Evolutionary conservation across 495 filamentous ascomycete genomes (phyloP), one percentile per base, ranked within the genome.

Genomic region (Xylaria cubensis): DNA sequence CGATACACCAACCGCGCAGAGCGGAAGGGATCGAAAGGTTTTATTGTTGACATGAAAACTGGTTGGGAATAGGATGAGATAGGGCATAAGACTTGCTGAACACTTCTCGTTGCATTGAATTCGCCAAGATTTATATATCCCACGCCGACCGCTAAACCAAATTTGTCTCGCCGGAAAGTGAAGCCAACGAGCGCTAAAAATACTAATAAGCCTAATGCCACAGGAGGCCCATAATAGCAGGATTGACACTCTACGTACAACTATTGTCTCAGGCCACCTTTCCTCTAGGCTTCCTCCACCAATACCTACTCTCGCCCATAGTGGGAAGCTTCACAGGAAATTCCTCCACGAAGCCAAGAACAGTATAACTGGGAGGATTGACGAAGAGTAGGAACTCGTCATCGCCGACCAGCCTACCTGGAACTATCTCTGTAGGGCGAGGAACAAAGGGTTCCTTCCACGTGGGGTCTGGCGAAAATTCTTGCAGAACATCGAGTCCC

Each of bases 1-100:
- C 79, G 79, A 72, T 82, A 83, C 26, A 81, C 46, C 10, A 85
- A 78, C 41, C 80, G 76, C 32, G 75, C 63, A 15, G 79, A 82
- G 41, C 62, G 75, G 50, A 77, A 82, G 36, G 77, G 75, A 42
- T 78, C 70, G 29, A 71, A 73, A 4, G 75, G 73, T 46, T 69
- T 71, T 21, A 69, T 55, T 19, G 19, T 51, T 32, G 70, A 67
- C 70, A 72, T 72, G 63, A 9, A 26, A 70, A 26, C 17, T 62
- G 1, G 15, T 12, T 26, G 44, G 13, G 12, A 29, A 62, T 39
- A 53, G 44, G 29, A 17, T 41, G 58, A 36, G 12, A 19, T 0
- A 61, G 32, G 19, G 9, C 21, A 61, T 32, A 36, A 34, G 15
- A 3, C 39, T 4, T 4, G 53, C 53, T 56, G 21, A 51, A 32